Evolutionary conservation across 176 grass and related monocot species (phyloP), one percentile per base, ranked within the genome.

Genomic region (Typha latifolia): DNA sequence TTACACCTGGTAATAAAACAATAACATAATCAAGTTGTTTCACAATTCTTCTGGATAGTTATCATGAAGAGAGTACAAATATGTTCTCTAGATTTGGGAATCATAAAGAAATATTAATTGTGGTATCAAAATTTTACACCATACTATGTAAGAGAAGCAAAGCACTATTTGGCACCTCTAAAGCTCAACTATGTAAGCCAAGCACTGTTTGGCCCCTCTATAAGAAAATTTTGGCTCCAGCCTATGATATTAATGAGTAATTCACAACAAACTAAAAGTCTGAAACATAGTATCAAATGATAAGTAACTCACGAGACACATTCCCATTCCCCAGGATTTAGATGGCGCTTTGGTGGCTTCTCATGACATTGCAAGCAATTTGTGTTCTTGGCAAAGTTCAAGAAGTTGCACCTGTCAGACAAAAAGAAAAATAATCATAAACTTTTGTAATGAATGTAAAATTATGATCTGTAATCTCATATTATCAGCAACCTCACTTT

Each of bases 321-420:
- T 51, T 92, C 88, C 93, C 88, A 97, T 86, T 97, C 93, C 53
- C 88, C 93, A 49, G 83, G 78, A 68, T 78, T 87, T 14, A 92
- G 93, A 32, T 68, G 83, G 48, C 85, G 82, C 21, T 97, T 71
- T 49, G 66, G 68, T 72, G 88, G 93, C 65, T 97, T 97, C 72
- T 86, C 85, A 82, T 80, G 93, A 65, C 93, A 97, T 21, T 90
- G 88, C 72, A 97, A 64, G 69, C 88, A 97, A 68, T 81, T 81
- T 26, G 93, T 92, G 29, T 97, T 97, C 85, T 97, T 97, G 19
- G 93, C 85, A 57, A 97, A 97, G 78, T 97, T 97, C 73, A 97
- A 87, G 72, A 97, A 92, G 62, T 90, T 92, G 73, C 93, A 97
- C 85, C 93, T 92, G 43, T 7, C 77, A 62, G 75, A 77, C 75